Percentiles rank a stretch among this genome's conserved stretches.
Evolutionary conservation across 352 stramenopile species (phyloP).

Genomic region (Halophytophthora polymorphica): DNA sequence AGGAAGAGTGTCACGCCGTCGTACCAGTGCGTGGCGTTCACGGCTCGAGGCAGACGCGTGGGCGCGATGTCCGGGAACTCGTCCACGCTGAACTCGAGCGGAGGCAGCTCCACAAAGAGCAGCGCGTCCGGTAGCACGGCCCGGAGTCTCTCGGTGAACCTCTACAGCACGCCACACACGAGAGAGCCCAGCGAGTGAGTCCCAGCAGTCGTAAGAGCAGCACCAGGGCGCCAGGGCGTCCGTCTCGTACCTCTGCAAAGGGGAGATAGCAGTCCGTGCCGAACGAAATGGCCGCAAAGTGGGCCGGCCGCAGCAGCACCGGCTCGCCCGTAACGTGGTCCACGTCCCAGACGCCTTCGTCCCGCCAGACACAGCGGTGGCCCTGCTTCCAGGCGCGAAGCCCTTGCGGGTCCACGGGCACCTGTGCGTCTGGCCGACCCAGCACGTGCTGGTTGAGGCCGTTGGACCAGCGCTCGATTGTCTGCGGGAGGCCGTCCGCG

Average conservation of each 20-base stretch:
- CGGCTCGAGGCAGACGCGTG: slow-evolving; percentile 48
- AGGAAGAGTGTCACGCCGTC: slow-evolving; percentile 88
- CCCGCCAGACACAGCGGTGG: slow-evolving; percentile 69
- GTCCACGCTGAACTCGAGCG: slow-evolving; percentile 67
- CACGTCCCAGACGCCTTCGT: slow-evolving; percentile 80
- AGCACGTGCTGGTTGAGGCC: slow-evolving; percentile 76
- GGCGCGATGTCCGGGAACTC: slow-evolving; percentile 66
- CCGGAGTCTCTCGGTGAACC: slow-evolving; percentile 57
- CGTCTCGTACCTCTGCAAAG: slow-evolving; percentile 60
- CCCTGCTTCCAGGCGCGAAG: slow-evolving; percentile 67
- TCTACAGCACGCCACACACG: slow-evolving; percentile 19
- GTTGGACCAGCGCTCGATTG: slow-evolving; percentile 71
- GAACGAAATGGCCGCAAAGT: slow-evolving; percentile 77
- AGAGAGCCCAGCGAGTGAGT: too few species aligned
- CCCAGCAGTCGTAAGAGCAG: too few species aligned
- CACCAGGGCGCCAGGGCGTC: too few species aligned
- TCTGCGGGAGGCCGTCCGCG: slow-evolving; percentile 55
- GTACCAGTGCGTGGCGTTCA: slow-evolving; percentile 91
- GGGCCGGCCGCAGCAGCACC: slow-evolving; percentile 47
- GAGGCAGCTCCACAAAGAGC: slow-evolving; percentile 80
- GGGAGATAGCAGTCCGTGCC: slow-evolving; percentile 80
- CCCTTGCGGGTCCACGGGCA: slow-evolving; percentile 53
- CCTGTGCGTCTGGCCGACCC: slow-evolving; percentile 34
- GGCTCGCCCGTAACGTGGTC: slow-evolving; percentile 36
- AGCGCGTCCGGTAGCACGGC: slow-evolving; percentile 53